Percentiles rank a stretch among this genome's conserved stretches.
Evolutionary conservation across 441 rosid species (phyloP).

Genomic region (Macaranga tanarius): DNA sequence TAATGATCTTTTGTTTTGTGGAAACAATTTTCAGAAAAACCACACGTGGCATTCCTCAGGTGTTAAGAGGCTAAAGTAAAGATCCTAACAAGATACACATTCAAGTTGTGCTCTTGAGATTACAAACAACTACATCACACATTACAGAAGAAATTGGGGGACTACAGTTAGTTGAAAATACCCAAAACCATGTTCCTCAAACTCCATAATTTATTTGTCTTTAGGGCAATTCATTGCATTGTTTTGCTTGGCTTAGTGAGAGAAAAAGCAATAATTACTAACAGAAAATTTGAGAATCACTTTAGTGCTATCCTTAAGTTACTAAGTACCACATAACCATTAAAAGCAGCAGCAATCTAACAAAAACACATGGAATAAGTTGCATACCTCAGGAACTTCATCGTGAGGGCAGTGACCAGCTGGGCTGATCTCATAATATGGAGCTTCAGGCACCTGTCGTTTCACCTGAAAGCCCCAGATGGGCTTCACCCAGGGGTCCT

Average conservation of each 20-base stretch:
- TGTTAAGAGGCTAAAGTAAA: not conserved
- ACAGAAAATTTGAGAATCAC: not conserved
- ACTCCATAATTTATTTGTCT: not conserved
- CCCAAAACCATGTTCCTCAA: not conserved
- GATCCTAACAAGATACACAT: not conserved
- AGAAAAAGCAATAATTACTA: not conserved
- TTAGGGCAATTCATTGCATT: not conserved
- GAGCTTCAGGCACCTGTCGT: conserved; percentile 66
- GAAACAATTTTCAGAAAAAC: not conserved
- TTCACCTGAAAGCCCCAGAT: conserved; percentile 80
- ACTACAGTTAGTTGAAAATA: not conserved
- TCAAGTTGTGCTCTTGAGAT: not conserved
- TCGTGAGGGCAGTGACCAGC: conserved; percentile 99
- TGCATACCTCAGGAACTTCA: conserved; percentile 92
- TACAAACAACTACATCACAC: not conserved
- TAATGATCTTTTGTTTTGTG: not conserved
- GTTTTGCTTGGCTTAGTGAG: not conserved
- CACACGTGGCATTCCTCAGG: not conserved
- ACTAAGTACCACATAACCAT: not conserved
- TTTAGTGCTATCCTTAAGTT: not conserved
- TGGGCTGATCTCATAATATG: conserved; percentile 91
- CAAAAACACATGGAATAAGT: not conserved
- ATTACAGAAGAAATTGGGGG: not conserved
- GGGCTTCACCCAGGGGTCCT: conserved; percentile 98
- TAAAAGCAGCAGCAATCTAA: not conserved